Evolutionary conservation across 352 stramenopile genomes (phyloP).

Genomic region (Pythium vanterpoolii): DNA sequence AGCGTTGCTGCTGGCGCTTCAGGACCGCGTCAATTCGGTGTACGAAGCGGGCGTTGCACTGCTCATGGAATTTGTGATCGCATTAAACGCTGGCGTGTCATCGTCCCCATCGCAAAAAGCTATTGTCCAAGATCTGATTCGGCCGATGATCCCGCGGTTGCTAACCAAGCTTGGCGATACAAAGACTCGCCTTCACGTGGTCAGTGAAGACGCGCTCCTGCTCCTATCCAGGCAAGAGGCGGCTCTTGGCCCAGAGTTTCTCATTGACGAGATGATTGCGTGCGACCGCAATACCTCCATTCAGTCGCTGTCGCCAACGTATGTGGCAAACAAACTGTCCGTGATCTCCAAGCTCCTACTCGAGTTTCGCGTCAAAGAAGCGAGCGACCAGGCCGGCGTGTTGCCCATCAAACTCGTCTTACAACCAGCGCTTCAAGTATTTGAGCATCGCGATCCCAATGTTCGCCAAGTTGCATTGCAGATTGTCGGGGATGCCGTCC

Average conservation of each 20-base stretch:
- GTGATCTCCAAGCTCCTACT: conserved; percentile 73
- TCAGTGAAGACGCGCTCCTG: conserved; percentile 69
- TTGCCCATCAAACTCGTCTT: conserved; percentile 68
- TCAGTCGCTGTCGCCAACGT: conserved; percentile 49
- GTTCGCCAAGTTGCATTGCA: conserved; percentile 61
- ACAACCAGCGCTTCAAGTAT: conserved; percentile 60
- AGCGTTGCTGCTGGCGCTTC: conserved; percentile 52
- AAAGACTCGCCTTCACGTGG: conserved; percentile 66
- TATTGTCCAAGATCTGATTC: conserved; percentile 44
- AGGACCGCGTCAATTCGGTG: conserved; percentile 75
- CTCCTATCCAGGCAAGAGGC: conserved; percentile 58
- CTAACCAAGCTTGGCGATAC: conserved; percentile 74
- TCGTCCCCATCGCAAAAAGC: conserved; percentile 5
- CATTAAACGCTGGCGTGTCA: conserved; percentile 32
- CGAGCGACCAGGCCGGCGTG: conserved; percentile 25
- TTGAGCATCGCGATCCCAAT: conserved; percentile 71
- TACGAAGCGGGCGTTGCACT: conserved; percentile 70
- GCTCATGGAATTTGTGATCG: conserved; percentile 74
- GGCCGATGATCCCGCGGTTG: conserved; percentile 65
- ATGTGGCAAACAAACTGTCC: conserved; percentile 68
- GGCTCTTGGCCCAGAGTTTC: conserved; percentile 59
- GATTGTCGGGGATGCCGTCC: conserved; percentile 65
- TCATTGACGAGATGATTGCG: conserved; percentile 72
- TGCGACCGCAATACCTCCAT: conserved; percentile 55
- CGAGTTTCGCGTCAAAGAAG: conserved; percentile 74